Conservation (phyloP, 192 early-diverging fungal genomes). For the Jimgerdemannia lactiflua region DNA sequence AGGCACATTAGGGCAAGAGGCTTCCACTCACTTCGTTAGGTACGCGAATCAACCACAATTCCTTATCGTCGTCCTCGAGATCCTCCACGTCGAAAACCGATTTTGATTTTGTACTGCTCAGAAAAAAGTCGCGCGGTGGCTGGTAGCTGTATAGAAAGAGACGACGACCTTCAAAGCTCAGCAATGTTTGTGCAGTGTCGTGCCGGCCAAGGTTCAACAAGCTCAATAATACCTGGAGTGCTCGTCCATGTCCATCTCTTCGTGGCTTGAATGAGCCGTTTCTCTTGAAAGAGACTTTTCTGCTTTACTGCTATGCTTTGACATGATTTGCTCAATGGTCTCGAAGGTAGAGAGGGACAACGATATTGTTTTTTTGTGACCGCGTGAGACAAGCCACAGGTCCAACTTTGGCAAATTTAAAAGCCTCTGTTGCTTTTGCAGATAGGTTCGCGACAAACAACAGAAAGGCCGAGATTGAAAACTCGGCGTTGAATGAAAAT, state of each 20-base stretch:
- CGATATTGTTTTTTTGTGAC: too few relatives aligned
- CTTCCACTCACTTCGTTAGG: slow-evolving; percentile 21
- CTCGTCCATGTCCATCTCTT: not conserved
- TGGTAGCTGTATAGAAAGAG: not conserved
- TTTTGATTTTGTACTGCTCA: not conserved
- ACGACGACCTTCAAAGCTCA: not conserved
- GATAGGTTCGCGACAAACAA: too few relatives aligned
- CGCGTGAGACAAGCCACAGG: too few relatives aligned
- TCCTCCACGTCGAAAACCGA: slow-evolving; percentile 20
- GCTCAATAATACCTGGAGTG: not conserved
- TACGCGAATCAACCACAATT: slow-evolving; percentile 34
- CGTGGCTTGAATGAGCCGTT: not conserved
- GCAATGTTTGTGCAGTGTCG: not conserved
- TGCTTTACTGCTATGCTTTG: too few relatives aligned
- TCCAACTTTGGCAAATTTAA: too few relatives aligned
- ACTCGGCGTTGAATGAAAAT: too few relatives aligned
- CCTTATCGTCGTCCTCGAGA: slow-evolving; percentile 28
- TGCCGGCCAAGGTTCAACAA: not conserved
- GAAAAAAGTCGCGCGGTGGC: not conserved
- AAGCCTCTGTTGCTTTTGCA: too few relatives aligned
- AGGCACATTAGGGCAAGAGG: too few relatives aligned
- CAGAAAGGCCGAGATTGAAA: too few relatives aligned
- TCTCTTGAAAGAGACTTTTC: not conserved
- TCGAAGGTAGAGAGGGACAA: too few relatives aligned
- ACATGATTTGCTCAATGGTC: too few relatives aligned